Conservation (phyloP, 495 filamentous ascomycete genomes). For the Xylaria acuta region DNA sequence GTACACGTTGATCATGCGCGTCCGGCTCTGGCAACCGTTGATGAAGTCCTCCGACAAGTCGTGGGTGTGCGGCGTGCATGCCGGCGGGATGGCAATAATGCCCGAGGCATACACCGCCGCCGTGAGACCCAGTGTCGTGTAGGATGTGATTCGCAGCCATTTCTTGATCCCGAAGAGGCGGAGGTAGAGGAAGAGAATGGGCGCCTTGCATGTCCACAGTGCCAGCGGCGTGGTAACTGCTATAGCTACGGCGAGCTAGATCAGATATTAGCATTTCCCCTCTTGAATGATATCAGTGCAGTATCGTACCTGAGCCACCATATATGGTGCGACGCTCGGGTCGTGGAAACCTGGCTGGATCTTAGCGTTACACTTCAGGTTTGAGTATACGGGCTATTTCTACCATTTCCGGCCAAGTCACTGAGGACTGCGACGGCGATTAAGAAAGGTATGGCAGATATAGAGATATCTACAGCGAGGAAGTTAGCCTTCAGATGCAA, state of each 20-base stretch:
- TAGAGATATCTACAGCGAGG: slow-evolving; percentile 18
- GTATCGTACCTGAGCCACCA: slow-evolving; percentile 14
- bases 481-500: not conserved
- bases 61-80: slow-evolving; percentile 35
- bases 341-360: slow-evolving; percentile 18
- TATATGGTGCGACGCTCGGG: not conserved
- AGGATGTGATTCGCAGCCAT: slow-evolving; percentile 38
- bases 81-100: slow-evolving; percentile 37
- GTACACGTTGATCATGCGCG: slow-evolving; percentile 30
- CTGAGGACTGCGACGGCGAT: slow-evolving; percentile 11
- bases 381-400: not conserved
- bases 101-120: slow-evolving; percentile 31
- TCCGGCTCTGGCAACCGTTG: slow-evolving; percentile 38
- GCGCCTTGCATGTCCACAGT: slow-evolving; percentile 25
- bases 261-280: not conserved
- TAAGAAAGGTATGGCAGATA: slow-evolving; percentile 24
- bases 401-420: slow-evolving; percentile 23
- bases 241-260: slow-evolving; percentile 21
- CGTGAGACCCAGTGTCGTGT: slow-evolving; percentile 21
- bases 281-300: not conserved
- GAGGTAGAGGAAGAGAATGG: slow-evolving; percentile 39
- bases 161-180: slow-evolving; percentile 37
- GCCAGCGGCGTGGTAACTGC: slow-evolving; percentile 6
- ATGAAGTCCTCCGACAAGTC: slow-evolving; percentile 22
- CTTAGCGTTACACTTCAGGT: not conserved